These are phyloP conservation scores for Exidia glandulosa DNA, from an alignment of 768 basidiomycete genomes.

Conservation along the genomic window DNA sequence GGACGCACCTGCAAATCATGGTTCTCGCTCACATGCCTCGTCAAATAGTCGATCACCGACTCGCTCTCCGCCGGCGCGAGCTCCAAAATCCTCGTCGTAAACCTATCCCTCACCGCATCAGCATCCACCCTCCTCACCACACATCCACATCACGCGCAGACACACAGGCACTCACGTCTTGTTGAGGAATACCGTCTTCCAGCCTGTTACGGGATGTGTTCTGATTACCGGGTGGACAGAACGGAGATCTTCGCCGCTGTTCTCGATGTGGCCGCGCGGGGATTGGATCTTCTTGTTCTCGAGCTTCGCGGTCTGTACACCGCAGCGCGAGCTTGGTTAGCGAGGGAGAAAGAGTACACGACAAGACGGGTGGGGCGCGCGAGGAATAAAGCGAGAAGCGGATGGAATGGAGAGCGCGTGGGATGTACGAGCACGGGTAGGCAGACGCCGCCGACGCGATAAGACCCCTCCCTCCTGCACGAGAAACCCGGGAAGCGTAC, in stretches of 20 bases:
- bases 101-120: no score
- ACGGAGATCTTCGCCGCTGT: conserved; percentile 35
- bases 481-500: no score
- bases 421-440: no score
- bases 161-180: conserved; percentile 21
- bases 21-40: conserved; percentile 40
- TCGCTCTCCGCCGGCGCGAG: conserved; percentile 44
- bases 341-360: not conserved
- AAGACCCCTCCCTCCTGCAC: no score
- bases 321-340: not conserved
- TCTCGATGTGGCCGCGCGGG: conserved; percentile 28
- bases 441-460: no score
- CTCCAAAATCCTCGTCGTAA: conserved; percentile 45
- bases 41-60: conserved; percentile 36
- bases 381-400: no score
- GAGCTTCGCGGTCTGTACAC: conserved; percentile 21
- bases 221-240: conserved; percentile 47
- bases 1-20: conserved; percentile 46
- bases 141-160: no score
- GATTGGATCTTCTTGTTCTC: conserved; percentile 24
- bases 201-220: conserved; percentile 50
- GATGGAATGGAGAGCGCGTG: no score
- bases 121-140: no score
- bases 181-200: conserved; percentile 47
- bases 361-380: no score